phyloP scores from a whole-genome alignment of 139 green algal species.

The Chlamydomonas eustigma region DNA sequence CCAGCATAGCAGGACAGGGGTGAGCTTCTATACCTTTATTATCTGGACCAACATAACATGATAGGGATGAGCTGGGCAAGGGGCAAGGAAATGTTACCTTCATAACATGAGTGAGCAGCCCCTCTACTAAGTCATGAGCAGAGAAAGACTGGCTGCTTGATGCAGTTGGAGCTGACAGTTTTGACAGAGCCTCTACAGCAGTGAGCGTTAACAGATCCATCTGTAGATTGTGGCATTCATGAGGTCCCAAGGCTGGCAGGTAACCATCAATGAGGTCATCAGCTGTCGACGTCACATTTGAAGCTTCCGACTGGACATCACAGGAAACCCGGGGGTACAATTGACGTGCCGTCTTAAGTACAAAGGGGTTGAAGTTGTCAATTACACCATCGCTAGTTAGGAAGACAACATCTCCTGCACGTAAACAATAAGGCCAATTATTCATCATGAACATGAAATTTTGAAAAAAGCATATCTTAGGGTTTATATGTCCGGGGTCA shows the following conservation, averaged over 20 bases:
- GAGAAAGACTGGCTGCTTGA: neutral
- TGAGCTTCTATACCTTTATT: neutral
- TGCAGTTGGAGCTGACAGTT: neutral
- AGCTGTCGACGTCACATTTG: neutral
- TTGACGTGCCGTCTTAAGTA: slow-evolving; percentile 29
- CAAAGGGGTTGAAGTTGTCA: slow-evolving; percentile 50
- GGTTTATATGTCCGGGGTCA: too few relatives aligned
- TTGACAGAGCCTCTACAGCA: neutral
- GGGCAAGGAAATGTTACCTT: too few relatives aligned
- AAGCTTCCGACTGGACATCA: neutral
- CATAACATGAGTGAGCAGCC: slow-evolving; percentile 1
- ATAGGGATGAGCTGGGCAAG: too few relatives aligned
- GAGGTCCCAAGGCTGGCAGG: neutral
- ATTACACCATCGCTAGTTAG: slow-evolving; percentile 38
- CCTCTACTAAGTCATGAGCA: slow-evolving; percentile 2
- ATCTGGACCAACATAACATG: neutral
- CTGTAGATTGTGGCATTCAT: neutral
- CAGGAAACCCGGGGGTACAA: neutral
- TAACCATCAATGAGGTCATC: neutral
- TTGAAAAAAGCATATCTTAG: too few relatives aligned
- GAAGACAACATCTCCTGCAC: slow-evolving; percentile 43
- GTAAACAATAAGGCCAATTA: too few relatives aligned
- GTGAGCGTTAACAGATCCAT: neutral
- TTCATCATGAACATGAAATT: too few relatives aligned
- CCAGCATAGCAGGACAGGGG: too few relatives aligned